phyloP scores from a whole-genome alignment of 176 grass and related monocot species.

The Otatea glauca region DNA sequence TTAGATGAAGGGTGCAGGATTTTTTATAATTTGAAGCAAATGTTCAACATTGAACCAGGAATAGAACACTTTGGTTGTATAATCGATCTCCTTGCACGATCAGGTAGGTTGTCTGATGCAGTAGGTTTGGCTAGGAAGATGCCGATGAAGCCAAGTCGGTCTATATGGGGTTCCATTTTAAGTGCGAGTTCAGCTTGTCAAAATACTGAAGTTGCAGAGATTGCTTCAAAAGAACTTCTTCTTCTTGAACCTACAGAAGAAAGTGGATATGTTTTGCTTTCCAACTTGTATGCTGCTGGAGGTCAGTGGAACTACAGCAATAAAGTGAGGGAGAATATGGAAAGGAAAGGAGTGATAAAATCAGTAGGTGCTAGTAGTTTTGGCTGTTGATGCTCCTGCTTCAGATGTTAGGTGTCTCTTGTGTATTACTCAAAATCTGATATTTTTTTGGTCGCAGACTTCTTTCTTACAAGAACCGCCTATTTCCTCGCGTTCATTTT shows the following conservation, averaged over 20 bases:
- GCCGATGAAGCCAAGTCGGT: constrained; percentile 59
- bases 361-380: constrained; percentile 48
- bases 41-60: constrained; percentile 49
- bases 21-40: constrained; percentile 56
- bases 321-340: constrained; percentile 56
- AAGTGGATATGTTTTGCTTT: constrained; percentile 64
- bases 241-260: constrained; percentile 56
- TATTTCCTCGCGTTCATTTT: background rate
- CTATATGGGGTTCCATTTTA: constrained; percentile 73
- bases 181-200: constrained; percentile 50
- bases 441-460: background rate
- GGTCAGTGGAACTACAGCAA: constrained; percentile 57
- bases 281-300: constrained; percentile 60
- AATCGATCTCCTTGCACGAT: constrained; percentile 60
- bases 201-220: constrained; percentile 56
- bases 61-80: constrained; percentile 66
- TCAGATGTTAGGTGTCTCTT: constrained; percentile 12
- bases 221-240: constrained; percentile 54
- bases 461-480: background rate
- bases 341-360: constrained; percentile 55
- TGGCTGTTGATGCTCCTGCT: constrained; percentile 45
- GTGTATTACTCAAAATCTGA: background rate
- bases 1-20: constrained; percentile 55
- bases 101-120: constrained; percentile 57
- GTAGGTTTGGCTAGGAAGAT: constrained; percentile 50